Evolutionary conservation across 78 protist genomes (phyloP), one percentile per base, ranked within the genome.

Genomic region (slime mould (Dictyostelium discoideum)): DNA sequence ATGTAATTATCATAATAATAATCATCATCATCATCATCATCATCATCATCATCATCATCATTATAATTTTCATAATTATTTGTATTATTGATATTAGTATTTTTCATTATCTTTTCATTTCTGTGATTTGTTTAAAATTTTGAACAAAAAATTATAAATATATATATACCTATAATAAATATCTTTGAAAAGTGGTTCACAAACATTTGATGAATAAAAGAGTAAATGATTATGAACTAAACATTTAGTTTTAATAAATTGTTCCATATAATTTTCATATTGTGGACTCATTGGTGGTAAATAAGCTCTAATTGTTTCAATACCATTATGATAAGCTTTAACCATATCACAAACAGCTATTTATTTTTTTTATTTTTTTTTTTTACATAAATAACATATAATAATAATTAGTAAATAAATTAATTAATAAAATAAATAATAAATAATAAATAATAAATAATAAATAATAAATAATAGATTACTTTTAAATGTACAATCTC

Each of bases 121-220:
- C 2, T 54, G 5, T 54, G 22, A 54, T 54, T 54, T 60, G 69
- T 60, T 60, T 60, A 20, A 14, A 14, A 16, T 54, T 60, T 60
- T 60, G 20, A 14, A n/a, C n/a, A n/a, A 20, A 60, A 39, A 32
- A 32, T 32, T 32, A 32, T 32, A 32, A 32, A 32, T 32, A 32
- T 32, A 76, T 74, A 86, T 69, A 10, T 88, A 88, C 93, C 37
- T 77, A 67, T 63, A 80, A 72, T 83, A 90, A 13, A 67, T 50
- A 54, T 90, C 95, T 82, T 82, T 90, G 42, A 72, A 83, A 13
- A 90, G 29, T 69, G 95, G 95, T 50, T 90, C 95, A 50, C 95
- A 90, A 72, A 29, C 26, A 72, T 87, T 44, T 16, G 37, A 22
- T 39, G 95, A 7, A 82, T 63, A 73, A 11, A 44, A 90, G 16